phyloP scores from a whole-genome alignment of 2,329 filamentous ascomycete species.

The Penicillium janthinellum region DNA sequence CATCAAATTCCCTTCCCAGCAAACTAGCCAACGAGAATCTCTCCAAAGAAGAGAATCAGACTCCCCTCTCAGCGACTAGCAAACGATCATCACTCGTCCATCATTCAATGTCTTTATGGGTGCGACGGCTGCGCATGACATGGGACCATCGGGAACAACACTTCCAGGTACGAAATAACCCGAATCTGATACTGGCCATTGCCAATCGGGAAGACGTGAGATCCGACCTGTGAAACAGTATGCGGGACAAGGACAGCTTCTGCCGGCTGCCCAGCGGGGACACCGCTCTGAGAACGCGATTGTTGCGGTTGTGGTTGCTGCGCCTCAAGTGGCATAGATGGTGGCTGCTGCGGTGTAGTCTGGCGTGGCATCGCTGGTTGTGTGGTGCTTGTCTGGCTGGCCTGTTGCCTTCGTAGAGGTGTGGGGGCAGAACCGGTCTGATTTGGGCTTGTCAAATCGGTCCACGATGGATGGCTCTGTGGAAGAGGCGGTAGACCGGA shows the following conservation, averaged over 20 bases:
- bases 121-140: background rate
- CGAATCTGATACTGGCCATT: slow-evolving; percentile 2
- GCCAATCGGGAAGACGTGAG: background rate
- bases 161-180: slow-evolving; percentile 2
- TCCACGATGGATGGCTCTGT: background rate
- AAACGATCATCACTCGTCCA: background rate
- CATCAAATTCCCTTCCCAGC: background rate
- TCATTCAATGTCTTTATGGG: background rate
- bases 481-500: background rate
- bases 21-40: background rate
- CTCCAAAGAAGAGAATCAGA: too few relatives aligned
- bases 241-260: background rate
- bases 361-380: background rate
- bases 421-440: background rate
- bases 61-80: background rate
- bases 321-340: background rate
- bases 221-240: background rate
- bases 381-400: background rate
- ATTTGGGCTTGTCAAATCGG: background rate
- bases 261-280: background rate
- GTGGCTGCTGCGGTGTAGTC: background rate
- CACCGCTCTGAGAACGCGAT: background rate
- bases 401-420: background rate
- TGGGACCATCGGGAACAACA: background rate
- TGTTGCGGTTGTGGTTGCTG: background rate